Evolutionary conservation across 2,329 filamentous ascomycete genomes (phyloP), one percentile per base, ranked within the genome.

Genomic region (Alternaria tenuissima): DNA sequence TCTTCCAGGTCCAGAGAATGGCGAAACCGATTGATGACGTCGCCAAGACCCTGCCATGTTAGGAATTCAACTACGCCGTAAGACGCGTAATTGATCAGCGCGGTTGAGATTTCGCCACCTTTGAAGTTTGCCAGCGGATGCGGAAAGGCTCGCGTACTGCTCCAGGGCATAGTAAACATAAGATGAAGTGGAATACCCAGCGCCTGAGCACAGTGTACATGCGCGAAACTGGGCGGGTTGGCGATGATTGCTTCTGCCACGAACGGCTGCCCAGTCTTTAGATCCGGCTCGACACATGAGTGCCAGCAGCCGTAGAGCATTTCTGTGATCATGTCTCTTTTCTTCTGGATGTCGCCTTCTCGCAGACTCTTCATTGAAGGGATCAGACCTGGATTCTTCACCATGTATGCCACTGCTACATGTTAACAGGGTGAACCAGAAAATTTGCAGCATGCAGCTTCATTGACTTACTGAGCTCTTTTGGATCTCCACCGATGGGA

Each of bases 221-320:
- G 90, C 0, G 89, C 90, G 76, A 92, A 92, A 70, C 89, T 91
- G 0, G 90, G 90, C 1, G 90, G 90, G 61, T 93, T 93, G 1
- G 91, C 90, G 67, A 93, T 91, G 66, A 93, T 92, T 90, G 64
- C 67, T 77, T 92, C 91, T 0, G 92, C 92, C 38, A 96, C 88
- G 72, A 96, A 96, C 1, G 91, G 91, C n/a, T 62, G 43, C 1
- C 54, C 24, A 5, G 38, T 55, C 18, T 78, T 67, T 8, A 78
- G 72, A 3, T 78, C 80, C 12, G 72, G 70, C 5, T 75, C 71
- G 4, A 81, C 56, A 24, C 76, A 79, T 8, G 69, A 68, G 4
- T 58, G 56, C 71, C 71, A 76, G 61, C 69, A 74, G 16, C 73
- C 70, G 22, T 71, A 24, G 16, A 77, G 38, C 48, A 72, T 69